Conservation (phyloP, 495 filamentous ascomycete species). For the Aspergillus diversus region DNA sequence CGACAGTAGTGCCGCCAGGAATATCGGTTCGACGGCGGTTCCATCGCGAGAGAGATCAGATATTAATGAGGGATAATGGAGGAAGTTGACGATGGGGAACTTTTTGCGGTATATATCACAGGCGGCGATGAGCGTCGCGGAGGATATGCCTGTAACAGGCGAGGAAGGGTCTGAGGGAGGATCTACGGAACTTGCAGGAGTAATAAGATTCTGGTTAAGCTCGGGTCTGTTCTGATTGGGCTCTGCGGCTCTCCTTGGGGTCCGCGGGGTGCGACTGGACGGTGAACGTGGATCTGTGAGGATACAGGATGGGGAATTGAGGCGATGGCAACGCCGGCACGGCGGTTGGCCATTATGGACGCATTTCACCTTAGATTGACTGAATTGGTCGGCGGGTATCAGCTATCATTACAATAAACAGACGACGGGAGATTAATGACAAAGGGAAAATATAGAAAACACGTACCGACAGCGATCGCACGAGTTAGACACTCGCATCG, state of each 20-base stretch:
- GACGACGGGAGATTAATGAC: neutral
- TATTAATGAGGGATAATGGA: conserved; percentile 49
- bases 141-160: conserved; percentile 33
- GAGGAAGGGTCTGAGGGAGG: conserved; percentile 12
- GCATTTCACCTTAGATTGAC: conserved; percentile 50
- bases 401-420: neutral
- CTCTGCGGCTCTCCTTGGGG: conserved; percentile 7
- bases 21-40: conserved; percentile 43
- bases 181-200: neutral
- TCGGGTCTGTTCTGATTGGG: neutral
- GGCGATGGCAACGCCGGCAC: conserved; percentile 41
- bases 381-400: conserved; percentile 13
- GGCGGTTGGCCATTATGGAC: conserved; percentile 44
- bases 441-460: neutral
- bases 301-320: conserved; percentile 30
- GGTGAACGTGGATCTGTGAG: conserved; percentile 38
- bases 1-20: conserved; percentile 44
- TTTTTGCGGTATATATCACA: conserved; percentile 48
- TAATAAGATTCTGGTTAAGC: neutral
- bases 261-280: conserved; percentile 2
- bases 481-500: conserved; percentile 48
- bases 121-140: conserved; percentile 41
- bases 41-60: conserved; percentile 42
- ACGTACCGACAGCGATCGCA: conserved; percentile 46
- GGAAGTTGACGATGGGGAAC: conserved; percentile 48